Base-by-base conservation (phyloP, 2,329 filamentous ascomycete species). In the Atkinsonella hypoxylon region DNA sequence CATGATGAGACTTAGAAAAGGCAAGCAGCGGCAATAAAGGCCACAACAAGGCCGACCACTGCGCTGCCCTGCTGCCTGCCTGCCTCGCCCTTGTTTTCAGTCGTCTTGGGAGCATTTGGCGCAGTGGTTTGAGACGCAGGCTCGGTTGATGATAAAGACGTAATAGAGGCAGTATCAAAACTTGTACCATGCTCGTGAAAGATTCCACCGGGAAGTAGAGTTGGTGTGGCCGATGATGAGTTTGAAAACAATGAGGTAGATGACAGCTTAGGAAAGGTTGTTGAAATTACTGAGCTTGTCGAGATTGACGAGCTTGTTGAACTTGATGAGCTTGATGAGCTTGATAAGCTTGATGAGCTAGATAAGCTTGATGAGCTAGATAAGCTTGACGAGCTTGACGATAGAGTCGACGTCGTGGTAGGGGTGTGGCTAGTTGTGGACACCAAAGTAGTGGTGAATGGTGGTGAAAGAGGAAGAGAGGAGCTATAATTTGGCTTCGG, bases 21-120 rank as follows among this genome's bases (percentile, higher is more conserved):
- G 57, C 69, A 75, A 15, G 71, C 70, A 26, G 76, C 72, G 22
- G 75, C 77, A 32, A 79, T 67, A 43, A 81, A 69, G 49, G 77
- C 78, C 44, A 81, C 69, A 42, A 81, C 66, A 20, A 81, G 68
- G 44, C 78, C 76, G 8, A 70, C 76, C 39, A 78, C 62, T 47
- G 77, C 75, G 46, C 71, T 72, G 47, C 73, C 72, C 56, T 77
- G 70, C 44, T 70, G 71, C 15, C 67, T 67, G 18, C 70, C 73
- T 49, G 64, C 67, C 55, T 77, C 74, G 54, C 67, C 76, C 57
- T 71, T 64, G 55, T 66, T 64, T 45, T 57, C 57, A n/a, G 67
- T 62, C 17, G 65, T 62, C 12, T 61, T 61, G 12, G 69, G 59
- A 10, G 63, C 55, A 11, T 62, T 55, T 57, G 62, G 59, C 20